These are phyloP conservation scores for Uronychia setigera DNA, from an alignment of 73 alveolate genomes.

Conservation along the genomic window DNA sequence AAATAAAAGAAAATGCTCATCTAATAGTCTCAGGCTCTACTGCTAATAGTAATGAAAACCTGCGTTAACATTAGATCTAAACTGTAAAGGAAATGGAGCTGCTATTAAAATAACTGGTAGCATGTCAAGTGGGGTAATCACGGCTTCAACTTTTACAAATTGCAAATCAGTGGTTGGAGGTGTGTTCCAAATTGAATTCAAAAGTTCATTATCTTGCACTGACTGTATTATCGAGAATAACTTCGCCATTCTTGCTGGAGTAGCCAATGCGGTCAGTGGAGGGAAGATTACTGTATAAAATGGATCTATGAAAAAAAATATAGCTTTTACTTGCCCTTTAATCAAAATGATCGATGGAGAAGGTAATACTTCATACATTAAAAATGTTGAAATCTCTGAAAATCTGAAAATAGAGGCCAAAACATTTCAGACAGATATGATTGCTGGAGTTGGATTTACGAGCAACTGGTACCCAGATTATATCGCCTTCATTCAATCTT, in stretches of 20 bases:
- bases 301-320: background rate
- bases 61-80: background rate
- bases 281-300: background rate
- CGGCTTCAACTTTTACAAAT: background rate
- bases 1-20: background rate
- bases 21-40: background rate
- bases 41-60: background rate
- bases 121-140: background rate
- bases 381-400: background rate
- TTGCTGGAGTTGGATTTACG: background rate
- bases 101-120: background rate
- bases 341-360: background rate
- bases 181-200: background rate
- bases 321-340: background rate
- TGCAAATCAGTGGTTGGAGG: background rate
- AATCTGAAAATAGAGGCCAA: background rate
- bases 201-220: background rate
- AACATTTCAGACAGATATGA: background rate
- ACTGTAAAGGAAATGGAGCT: background rate
- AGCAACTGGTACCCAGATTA: background rate
- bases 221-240: background rate
- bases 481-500: background rate
- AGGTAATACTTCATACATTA: background rate
- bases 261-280: background rate
- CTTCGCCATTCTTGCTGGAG: background rate